A percentile compares a stretch with the other conserved stretches of the same genome.
Evolutionary conservation across 345 rosid species (phyloP).

Genomic region (Noccaea bulbosa): DNA sequence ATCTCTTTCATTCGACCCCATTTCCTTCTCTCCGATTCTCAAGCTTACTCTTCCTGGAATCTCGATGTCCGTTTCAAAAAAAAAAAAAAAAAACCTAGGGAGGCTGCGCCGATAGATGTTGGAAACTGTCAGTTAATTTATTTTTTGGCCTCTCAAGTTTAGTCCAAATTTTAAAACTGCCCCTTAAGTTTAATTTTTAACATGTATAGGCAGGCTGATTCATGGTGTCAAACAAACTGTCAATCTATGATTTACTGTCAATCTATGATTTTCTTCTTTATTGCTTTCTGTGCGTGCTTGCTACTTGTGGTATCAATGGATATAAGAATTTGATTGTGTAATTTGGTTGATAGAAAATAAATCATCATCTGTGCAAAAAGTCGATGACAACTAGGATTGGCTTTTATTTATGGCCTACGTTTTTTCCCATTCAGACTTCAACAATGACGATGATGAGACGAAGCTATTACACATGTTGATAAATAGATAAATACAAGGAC

Average conservation of each 20-base stretch:
- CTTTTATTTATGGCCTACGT: neutral
- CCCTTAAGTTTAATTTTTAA: neutral
- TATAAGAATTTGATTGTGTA: neutral
- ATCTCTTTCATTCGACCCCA: conserved; percentile 80
- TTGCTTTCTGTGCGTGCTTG: too few relatives aligned
- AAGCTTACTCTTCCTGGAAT: conserved; percentile 25
- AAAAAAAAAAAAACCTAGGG: conserved; percentile 28
- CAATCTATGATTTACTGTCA: too few relatives aligned
- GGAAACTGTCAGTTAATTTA: conserved; percentile 21
- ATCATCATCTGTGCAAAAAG: neutral
- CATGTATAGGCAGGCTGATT: neutral
- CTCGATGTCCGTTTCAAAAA: conserved; percentile 39
- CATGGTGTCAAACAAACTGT: neutral
- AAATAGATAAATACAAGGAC: conserved; percentile 1
- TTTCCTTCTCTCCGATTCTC: conserved; percentile 45
- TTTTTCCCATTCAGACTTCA: neutral
- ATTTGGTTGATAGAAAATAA: neutral
- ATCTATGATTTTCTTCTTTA: too few relatives aligned
- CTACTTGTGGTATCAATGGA: too few relatives aligned
- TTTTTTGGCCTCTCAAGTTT: conserved; percentile 12
- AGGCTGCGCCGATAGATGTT: conserved; percentile 27
- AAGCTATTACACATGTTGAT: neutral
- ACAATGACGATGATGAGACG: neutral
- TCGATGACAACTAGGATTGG: neutral
- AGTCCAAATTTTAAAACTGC: neutral